phyloP scores from a whole-genome alignment of 768 basidiomycete genomes.

The Thelephora ganbajun region DNA sequence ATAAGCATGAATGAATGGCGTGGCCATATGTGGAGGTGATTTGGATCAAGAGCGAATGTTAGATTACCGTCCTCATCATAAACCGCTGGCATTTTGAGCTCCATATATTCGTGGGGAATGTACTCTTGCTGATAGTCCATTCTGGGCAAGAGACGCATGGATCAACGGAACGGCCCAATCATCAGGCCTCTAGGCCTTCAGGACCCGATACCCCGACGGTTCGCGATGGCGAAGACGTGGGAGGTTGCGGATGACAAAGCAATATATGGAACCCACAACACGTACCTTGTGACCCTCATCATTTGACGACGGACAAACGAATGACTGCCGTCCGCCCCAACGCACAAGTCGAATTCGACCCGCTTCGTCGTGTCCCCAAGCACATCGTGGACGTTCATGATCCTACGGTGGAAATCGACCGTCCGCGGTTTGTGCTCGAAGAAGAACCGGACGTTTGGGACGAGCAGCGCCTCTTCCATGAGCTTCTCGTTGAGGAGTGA shows the following conservation, averaged over 20 bases:
- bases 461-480: conserved; percentile 57
- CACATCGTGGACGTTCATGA: conserved; percentile 36
- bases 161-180: conserved; percentile 1
- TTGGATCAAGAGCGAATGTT: conserved; percentile 77
- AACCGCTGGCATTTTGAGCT: conserved; percentile 88
- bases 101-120: conserved; percentile 91
- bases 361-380: conserved; percentile 27
- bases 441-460: conserved; percentile 48
- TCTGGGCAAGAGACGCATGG: conserved; percentile 27
- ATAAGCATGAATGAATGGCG: conserved; percentile 99
- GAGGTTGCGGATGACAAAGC: conserved; percentile 9
- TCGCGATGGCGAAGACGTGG: conserved; percentile 1
- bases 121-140: conserved; percentile 95
- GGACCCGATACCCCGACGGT: neutral
- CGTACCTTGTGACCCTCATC: conserved; percentile 88
- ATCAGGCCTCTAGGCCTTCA: too few species aligned
- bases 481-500: conserved; percentile 76
- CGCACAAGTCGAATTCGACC: conserved; percentile 60
- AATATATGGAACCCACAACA: conserved; percentile 17
- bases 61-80: conserved; percentile 39
- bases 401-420: conserved; percentile 60
- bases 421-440: conserved; percentile 74
- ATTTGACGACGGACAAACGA: conserved; percentile 83
- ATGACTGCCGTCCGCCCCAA: conserved; percentile 93
- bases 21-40: conserved; percentile 98